Base-by-base conservation (phyloP, 2,329 filamentous ascomycete genomes). In the Diaporthe ampelina region DNA sequence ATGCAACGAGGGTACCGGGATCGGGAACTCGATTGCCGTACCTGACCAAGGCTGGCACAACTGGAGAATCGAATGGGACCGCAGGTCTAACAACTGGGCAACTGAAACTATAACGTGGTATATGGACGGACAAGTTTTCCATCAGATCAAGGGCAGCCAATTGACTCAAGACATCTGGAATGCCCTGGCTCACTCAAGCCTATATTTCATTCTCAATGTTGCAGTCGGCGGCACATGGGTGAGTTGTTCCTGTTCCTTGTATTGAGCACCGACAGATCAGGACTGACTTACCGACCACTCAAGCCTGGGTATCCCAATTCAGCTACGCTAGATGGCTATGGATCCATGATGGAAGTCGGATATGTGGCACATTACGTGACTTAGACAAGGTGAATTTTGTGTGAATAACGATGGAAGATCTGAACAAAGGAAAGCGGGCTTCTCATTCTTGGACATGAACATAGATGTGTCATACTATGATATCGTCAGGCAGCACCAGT, bases 21-120 rank as follows among this genome's bases (percentile, higher is more conserved):
- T 85, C 29, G 81, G 82, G 6, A 79, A 78, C 32, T 75, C 77
- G 10, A 81, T 83, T 15, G 45, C 73, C 48, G 82, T 89, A n/a
- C 82, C 85, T 0, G 85, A 87, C 78, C 81, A 86, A 76, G 81
- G 83, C 35, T 88, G 86, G 82, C 87, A 89, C 77, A 83, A 81
- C 11, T 89, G 87, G 87, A 81, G 84, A 32, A 78, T 89, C 29
- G 80, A 84, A 68, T 84, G 86, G 78, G 87, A 90, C 77, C 84
- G 86, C 71, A 84, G 83, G 9, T 78, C 84, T 4, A 74, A 77
- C 45, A 77, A 81, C 78, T 90, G 88, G 88, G 77, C 81, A 68
- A 79, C 80, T 3, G 84, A 90, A 83, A 83, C 82, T 2, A 85
- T 90, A 73, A 85, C 84, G 17, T 90, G 88, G 87, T 84, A 81